Conservation (phyloP, 495 filamentous ascomycete species). For the Hypoxylon crocopeplum region DNA sequence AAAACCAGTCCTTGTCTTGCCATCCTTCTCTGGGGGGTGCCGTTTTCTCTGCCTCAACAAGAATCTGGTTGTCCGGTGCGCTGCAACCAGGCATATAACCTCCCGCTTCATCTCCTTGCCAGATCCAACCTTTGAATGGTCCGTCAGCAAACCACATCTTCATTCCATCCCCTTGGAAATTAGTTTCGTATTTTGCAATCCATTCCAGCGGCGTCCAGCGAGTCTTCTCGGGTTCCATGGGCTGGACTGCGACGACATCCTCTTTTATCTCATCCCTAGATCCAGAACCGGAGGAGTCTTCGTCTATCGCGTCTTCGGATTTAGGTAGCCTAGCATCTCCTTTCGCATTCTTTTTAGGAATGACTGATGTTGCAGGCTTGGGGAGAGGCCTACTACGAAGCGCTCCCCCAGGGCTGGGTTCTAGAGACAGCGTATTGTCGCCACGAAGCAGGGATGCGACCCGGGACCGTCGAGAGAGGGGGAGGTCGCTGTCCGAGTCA, state of each 20-base stretch:
- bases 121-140: constrained; percentile 22
- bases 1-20: not conserved
- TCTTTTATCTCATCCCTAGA: too few species aligned
- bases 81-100: constrained; percentile 10
- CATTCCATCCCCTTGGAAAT: not conserved
- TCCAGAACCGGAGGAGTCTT: too few species aligned
- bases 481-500: not conserved
- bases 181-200: constrained; percentile 22
- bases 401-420: not conserved
- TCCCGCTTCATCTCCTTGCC: constrained; percentile 10
- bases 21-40: constrained; percentile 3
- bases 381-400: constrained; percentile 5
- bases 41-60: constrained; percentile 17
- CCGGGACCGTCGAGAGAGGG: not conserved
- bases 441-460: not conserved
- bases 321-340: too few species aligned
- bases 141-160: constrained; percentile 13
- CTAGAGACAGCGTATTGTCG: not conserved
- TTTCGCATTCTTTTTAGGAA: constrained; percentile 5
- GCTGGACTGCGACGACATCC: not conserved
- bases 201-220: constrained; percentile 19
- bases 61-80: constrained; percentile 10
- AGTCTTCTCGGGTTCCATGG: not conserved
- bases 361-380: not conserved
- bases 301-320: too few species aligned